These are phyloP conservation scores for Nakaseomyces uthaithaninus DNA, from an alignment of 1,139 yeast genomes.

Conservation along the genomic window DNA sequence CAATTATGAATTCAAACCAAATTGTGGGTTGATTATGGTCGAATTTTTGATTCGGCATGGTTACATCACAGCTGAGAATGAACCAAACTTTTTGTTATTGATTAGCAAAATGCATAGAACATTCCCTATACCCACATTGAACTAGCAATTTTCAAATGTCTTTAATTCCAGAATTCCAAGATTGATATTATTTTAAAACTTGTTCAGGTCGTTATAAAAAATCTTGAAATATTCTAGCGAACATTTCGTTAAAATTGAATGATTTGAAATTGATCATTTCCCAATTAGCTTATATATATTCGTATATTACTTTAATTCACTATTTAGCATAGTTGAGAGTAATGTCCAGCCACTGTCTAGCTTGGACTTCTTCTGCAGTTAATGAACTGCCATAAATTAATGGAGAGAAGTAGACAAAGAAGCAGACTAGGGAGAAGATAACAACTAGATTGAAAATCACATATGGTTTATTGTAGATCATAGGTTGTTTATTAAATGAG, in stretches of 20 bases:
- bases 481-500: slow-evolving; percentile 20
- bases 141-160: not conserved
- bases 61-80: slow-evolving; percentile 48
- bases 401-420: slow-evolving; percentile 73
- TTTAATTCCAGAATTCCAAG: not conserved
- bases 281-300: not conserved
- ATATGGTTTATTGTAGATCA: slow-evolving; percentile 26
- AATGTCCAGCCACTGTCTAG: slow-evolving; percentile 77
- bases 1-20: slow-evolving; percentile 71
- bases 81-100: slow-evolving; percentile 55
- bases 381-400: slow-evolving; percentile 74
- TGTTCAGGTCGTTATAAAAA: not conserved
- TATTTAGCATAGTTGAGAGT: slow-evolving; percentile 78
- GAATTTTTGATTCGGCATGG: slow-evolving; percentile 87
- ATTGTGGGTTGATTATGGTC: slow-evolving; percentile 69
- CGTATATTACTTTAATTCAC: not conserved
- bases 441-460: slow-evolving; percentile 36
- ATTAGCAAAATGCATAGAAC: slow-evolving; percentile 53
- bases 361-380: slow-evolving; percentile 52
- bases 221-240: too few relatives aligned
- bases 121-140: slow-evolving; percentile 57
- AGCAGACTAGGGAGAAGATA: slow-evolving; percentile 44
- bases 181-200: too few relatives aligned
- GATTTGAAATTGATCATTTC: too few relatives aligned
- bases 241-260: too few relatives aligned